Percentiles rank a stretch among this genome's conserved stretches.
Evolutionary conservation across 75 land plant genomes (phyloP).

Genomic region (Selaginella moellendorffii): DNA sequence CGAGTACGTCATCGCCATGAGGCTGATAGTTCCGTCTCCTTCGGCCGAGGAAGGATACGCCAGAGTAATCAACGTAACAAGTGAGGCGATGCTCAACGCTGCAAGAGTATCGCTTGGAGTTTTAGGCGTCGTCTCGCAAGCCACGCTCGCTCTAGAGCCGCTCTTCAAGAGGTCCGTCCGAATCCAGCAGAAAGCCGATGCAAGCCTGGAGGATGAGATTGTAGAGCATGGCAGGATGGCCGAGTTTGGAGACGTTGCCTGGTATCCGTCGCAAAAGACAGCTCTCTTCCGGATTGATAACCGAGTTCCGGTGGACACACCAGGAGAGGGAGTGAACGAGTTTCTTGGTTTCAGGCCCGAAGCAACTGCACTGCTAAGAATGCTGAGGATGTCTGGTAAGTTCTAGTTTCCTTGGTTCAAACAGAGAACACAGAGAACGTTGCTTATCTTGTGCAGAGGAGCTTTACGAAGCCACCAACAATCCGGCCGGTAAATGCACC

Average conservation of each 20-base stretch:
- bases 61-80: conserved; percentile 26
- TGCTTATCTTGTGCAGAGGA: neutral
- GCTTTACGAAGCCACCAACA: neutral
- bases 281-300: neutral
- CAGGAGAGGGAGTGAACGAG: conserved; percentile 7
- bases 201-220: neutral
- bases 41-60: conserved; percentile 37
- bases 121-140: conserved; percentile 71
- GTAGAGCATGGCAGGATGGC: neutral
- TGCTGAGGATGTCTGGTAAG: neutral
- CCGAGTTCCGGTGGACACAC: conserved; percentile 1
- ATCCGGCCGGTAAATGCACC: neutral
- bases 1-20: conserved; percentile 37
- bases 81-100: conserved; percentile 40
- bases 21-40: conserved; percentile 43
- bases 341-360: neutral
- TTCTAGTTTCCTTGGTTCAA: too few species aligned
- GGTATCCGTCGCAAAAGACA: conserved; percentile 7
- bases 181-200: neutral
- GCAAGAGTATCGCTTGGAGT: conserved; percentile 61
- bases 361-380: neutral
- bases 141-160: conserved; percentile 27
- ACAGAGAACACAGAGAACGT: too few species aligned
- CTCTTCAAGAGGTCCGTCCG: conserved; percentile 29
- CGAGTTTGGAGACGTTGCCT: conserved; percentile 11